These are phyloP conservation scores for Phytopythium aichiense DNA, from an alignment of 352 stramenopile genomes.

Conservation along the genomic window DNA sequence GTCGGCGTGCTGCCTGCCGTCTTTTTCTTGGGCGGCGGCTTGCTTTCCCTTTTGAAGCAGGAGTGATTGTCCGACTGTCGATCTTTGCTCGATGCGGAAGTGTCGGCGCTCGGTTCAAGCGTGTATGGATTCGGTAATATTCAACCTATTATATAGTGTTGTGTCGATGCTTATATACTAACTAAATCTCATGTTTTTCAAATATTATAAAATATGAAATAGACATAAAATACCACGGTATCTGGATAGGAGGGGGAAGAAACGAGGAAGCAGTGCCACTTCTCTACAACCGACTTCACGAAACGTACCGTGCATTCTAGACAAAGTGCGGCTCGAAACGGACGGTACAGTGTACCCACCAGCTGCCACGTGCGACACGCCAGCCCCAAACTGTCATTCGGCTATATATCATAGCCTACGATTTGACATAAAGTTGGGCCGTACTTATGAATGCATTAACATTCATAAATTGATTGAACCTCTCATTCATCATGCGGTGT, in stretches of 20 bases:
- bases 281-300: not conserved
- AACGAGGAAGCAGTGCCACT: not conserved
- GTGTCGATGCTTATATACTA: no score
- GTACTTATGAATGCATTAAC: no score
- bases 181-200: no score
- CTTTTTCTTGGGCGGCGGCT: not conserved
- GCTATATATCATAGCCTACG: no score
- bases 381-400: not conserved
- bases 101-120: no score
- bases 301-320: not conserved
- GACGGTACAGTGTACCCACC: not conserved
- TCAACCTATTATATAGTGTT: no score
- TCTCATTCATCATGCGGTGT: no score
- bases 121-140: no score
- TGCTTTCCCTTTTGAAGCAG: slow-evolving; percentile 5
- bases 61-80: slow-evolving; percentile 6
- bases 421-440: no score
- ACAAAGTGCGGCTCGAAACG: not conserved
- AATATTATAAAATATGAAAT: no score
- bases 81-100: slow-evolving; percentile 3
- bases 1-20: not conserved
- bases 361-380: not conserved
- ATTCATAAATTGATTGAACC: no score
- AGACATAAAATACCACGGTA: no score
- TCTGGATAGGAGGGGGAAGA: not conserved